Conservation (phyloP, 495 filamentous ascomycete genomes). For the Daldinia bambusicola region DNA sequence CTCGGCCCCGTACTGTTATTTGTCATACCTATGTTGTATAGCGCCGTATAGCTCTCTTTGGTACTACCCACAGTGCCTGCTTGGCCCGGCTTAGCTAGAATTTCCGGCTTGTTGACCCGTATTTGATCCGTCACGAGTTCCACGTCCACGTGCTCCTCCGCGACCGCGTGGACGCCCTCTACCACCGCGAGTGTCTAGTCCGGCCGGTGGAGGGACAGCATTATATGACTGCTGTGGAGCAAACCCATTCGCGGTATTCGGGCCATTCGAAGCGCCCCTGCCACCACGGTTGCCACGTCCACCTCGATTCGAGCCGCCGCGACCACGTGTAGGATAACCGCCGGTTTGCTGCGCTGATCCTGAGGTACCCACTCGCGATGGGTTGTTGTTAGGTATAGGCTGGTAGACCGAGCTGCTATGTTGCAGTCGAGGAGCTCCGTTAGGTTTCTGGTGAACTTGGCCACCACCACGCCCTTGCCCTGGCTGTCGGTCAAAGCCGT, state of each 20-base stretch:
- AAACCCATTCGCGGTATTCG: slow-evolving; percentile 42
- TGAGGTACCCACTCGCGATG: slow-evolving; percentile 36
- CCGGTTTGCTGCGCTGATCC: slow-evolving; percentile 27
- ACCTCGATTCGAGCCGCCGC: slow-evolving; percentile 45
- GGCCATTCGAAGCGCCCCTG: slow-evolving; percentile 46
- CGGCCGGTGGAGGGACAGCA: slow-evolving; percentile 82
- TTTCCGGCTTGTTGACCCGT: neutral
- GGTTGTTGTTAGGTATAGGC: slow-evolving; percentile 44
- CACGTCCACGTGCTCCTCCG: slow-evolving; percentile 49
- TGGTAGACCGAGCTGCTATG: slow-evolving; percentile 56
- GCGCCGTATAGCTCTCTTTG: neutral
- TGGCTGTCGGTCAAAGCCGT: slow-evolving; percentile 45
- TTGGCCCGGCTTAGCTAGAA: neutral
- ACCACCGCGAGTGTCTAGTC: slow-evolving; percentile 65
- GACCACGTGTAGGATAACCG: slow-evolving; percentile 41
- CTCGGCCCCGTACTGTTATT: neutral
- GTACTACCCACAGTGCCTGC: neutral
- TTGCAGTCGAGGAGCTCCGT: slow-evolving; percentile 57
- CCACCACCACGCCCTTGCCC: slow-evolving; percentile 51
- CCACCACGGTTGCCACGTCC: slow-evolving; percentile 45
- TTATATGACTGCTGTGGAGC: slow-evolving; percentile 67
- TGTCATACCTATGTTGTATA: neutral
- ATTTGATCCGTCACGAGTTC: slow-evolving; percentile 43
- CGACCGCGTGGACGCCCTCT: slow-evolving; percentile 60
- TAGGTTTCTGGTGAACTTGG: slow-evolving; percentile 50